phyloP scores from a whole-genome alignment of 148 eudicot species.

The Rhododendron molle region DNA sequence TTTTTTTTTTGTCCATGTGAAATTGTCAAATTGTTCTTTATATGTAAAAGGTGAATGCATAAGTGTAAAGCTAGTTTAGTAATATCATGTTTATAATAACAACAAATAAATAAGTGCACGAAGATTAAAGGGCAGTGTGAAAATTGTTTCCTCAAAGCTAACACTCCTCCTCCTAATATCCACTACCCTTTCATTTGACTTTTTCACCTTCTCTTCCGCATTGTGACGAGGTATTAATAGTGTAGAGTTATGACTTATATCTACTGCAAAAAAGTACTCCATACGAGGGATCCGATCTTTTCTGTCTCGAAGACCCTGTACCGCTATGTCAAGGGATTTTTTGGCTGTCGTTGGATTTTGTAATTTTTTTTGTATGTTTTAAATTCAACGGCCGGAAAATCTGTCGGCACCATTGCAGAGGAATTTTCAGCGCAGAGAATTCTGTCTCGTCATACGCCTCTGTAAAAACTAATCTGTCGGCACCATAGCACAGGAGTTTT shows the following conservation, averaged over 20 bases:
- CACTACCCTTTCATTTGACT: neutral
- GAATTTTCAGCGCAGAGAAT: too few species aligned
- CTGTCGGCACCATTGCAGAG: fast-evolving
- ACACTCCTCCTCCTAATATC: neutral
- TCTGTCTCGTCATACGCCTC: neutral
- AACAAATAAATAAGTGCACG: too few species aligned
- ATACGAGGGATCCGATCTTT: too few species aligned
- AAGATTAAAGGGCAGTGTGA: too few species aligned
- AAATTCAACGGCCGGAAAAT: too few species aligned
- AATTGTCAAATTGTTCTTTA: too few species aligned
- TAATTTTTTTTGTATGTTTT: too few species aligned
- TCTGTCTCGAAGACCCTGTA: too few species aligned
- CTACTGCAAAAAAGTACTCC: neutral
- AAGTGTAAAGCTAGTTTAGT: neutral
- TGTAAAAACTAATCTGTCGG: neutral
- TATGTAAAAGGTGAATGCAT: neutral
- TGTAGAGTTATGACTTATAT: neutral
- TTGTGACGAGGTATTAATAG: neutral
- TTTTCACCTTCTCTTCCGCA: neutral
- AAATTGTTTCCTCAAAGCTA: neutral
- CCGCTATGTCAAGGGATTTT: too few species aligned
- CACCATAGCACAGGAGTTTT: too few species aligned
- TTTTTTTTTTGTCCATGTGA: too few species aligned
- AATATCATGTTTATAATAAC: neutral
- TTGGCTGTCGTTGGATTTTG: too few species aligned